A percentile compares a stretch with the other conserved stretches of the same genome.
Evolutionary conservation across 2,329 filamentous ascomycete genomes (phyloP).

Genomic region (Colletotrichum nymphaeae): DNA sequence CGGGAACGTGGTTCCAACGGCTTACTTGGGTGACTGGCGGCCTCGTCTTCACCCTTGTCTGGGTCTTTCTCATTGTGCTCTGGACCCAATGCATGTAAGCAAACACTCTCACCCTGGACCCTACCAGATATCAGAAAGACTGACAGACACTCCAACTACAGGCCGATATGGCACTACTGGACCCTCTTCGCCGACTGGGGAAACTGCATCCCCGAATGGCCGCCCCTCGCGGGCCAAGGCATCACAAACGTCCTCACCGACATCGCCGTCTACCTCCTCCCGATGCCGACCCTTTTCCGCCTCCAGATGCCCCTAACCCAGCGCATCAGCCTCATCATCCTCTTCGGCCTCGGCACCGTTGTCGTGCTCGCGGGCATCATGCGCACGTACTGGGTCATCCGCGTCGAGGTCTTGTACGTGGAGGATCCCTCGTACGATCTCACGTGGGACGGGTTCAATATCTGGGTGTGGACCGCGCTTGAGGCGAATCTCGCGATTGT

Average conservation of each 20-base stretch:
- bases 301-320: constrained; percentile 47
- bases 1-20: constrained; percentile 46
- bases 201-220: constrained; percentile 45
- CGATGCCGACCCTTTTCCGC: constrained; percentile 47
- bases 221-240: constrained; percentile 44
- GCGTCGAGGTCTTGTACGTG: constrained; percentile 33
- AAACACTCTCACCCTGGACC: neutral
- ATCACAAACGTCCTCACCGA: constrained; percentile 47
- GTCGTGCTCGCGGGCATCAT: constrained; percentile 50
- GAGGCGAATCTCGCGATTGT: constrained; percentile 54
- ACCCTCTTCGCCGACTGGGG: constrained; percentile 31
- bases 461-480: constrained; percentile 56
- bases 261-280: constrained; percentile 49
- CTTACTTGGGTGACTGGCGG: constrained; percentile 43
- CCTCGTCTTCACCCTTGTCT: constrained; percentile 43
- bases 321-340: constrained; percentile 47
- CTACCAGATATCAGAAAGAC: neutral
- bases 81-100: constrained; percentile 51
- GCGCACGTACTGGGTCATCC: constrained; percentile 49
- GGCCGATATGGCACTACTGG: constrained; percentile 44
- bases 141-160: neutral
- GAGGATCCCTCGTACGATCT: constrained; percentile 49
- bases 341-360: constrained; percentile 51
- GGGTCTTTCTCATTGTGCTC: constrained; percentile 48
- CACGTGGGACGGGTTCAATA: constrained; percentile 52